Percentiles rank a stretch among this genome's conserved stretches.
Evolutionary conservation across 257 asterid species (phyloP).

Genomic region (Solanum paucissectum): DNA sequence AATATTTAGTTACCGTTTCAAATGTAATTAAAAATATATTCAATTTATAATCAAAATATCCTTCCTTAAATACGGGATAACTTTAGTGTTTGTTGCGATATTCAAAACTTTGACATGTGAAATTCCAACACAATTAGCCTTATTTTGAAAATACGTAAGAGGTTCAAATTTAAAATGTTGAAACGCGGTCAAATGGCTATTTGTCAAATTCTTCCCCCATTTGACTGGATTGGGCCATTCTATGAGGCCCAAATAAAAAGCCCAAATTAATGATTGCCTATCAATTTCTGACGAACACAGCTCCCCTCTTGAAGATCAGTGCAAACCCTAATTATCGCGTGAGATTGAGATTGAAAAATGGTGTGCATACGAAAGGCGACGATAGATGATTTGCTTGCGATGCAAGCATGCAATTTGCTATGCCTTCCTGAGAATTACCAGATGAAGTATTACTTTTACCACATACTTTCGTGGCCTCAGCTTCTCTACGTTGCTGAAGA

Average conservation of each 20-base stretch:
- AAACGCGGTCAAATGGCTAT: neutral
- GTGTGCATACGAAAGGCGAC: conserved; percentile 97
- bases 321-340: neutral
- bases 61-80: neutral
- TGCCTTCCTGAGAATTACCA: conserved; percentile 97
- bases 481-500: conserved; percentile 96
- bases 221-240: neutral
- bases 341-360: conserved; percentile 22
- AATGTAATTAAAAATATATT: neutral
- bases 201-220: neutral
- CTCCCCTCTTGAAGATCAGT: neutral
- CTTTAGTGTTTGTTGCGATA: neutral
- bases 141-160: neutral
- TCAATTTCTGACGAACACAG: neutral
- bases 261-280: neutral
- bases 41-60: neutral
- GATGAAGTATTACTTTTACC: conserved; percentile 94
- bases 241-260: neutral
- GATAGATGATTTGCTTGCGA: conserved; percentile 76
- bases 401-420: conserved; percentile 91
- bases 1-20: neutral
- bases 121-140: neutral
- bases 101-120: neutral
- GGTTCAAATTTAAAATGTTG: neutral
- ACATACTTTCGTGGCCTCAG: conserved; percentile 98